Percentiles rank a stretch among this genome's conserved stretches.
Conservation (phyloP, 169 alveolate species). For the Theileria luwenshuni region DNA sequence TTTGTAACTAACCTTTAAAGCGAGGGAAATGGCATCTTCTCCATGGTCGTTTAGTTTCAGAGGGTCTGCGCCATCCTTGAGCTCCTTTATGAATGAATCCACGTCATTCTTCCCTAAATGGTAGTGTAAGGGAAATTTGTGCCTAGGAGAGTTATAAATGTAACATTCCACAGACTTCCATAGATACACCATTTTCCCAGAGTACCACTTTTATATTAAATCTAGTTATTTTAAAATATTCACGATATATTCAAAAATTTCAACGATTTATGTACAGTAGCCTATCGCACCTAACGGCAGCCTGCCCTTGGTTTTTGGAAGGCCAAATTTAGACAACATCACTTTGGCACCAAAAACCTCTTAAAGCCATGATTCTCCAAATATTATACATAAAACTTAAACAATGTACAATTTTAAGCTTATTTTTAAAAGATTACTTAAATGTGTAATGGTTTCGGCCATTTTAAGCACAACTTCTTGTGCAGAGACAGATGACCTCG, state of each 20-base stretch:
- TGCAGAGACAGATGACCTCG: neutral
- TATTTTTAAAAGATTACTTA: neutral
- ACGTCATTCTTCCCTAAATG: constrained; percentile 66
- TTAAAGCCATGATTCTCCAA: neutral
- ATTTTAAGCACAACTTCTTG: neutral
- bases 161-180: constrained; percentile 26
- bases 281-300: constrained; percentile 34
- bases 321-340: constrained; percentile 12
- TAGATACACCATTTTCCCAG: constrained; percentile 19
- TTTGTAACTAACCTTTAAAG: constrained; percentile 19
- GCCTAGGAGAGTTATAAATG: constrained; percentile 55
- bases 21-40: constrained; percentile 68
- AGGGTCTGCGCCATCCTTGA: constrained; percentile 71
- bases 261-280: neutral
- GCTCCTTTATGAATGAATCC: constrained; percentile 61
- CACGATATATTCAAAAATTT: neutral
- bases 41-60: constrained; percentile 58
- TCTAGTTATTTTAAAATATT: neutral
- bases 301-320: neutral
- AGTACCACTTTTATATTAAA: neutral
- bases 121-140: constrained; percentile 67
- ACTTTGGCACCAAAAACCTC: neutral
- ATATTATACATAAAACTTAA: no score
- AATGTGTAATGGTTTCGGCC: constrained; percentile 10
- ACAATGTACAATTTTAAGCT: constrained; percentile 10